phyloP scores from a whole-genome alignment of 192 early-diverging fungal species.

The Lobosporangium transversale region DNA sequence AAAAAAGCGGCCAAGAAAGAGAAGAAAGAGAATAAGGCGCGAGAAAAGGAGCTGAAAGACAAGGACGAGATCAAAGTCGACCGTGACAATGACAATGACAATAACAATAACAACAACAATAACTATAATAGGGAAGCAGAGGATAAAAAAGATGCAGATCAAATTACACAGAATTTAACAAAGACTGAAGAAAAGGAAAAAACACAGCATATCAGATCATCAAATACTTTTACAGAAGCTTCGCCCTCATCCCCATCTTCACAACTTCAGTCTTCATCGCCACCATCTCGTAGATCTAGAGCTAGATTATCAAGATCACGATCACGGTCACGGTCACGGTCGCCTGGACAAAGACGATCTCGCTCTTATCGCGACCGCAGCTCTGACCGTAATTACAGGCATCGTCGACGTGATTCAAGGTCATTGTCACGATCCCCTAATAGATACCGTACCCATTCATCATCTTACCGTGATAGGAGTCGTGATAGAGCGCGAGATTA shows the following conservation, averaged over 20 bases:
- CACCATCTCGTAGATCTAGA: conserved; percentile 11
- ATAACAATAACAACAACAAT: not conserved
- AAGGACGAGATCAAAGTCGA: not conserved
- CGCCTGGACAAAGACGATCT: not conserved
- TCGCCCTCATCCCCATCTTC: no score
- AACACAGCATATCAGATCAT: no score
- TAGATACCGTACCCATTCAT: conserved; percentile 15
- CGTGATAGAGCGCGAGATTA: conserved; percentile 7
- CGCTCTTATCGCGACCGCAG: no score
- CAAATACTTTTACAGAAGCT: not conserved
- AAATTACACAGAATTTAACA: not conserved
- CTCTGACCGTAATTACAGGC: not conserved
- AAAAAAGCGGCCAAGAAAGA: conserved; percentile 30
- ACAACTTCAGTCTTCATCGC: not conserved
- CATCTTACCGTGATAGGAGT: conserved; percentile 19
- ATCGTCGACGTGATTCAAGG: conserved; percentile 1
- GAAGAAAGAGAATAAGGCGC: conserved; percentile 20
- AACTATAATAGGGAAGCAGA: not conserved
- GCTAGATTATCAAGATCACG: conserved; percentile 11
- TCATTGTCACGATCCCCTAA: not conserved
- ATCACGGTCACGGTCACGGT: conserved; percentile 4
- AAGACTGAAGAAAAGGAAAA: not conserved
- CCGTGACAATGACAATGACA: not conserved
- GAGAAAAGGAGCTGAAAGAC: conserved; percentile 11
- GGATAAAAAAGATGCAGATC: not conserved